A percentile compares a stretch with the other conserved stretches of the same genome.
These are phyloP conservation scores for Asterophora parasitica DNA, from an alignment of 768 basidiomycete species.

Conservation along the genomic window DNA sequence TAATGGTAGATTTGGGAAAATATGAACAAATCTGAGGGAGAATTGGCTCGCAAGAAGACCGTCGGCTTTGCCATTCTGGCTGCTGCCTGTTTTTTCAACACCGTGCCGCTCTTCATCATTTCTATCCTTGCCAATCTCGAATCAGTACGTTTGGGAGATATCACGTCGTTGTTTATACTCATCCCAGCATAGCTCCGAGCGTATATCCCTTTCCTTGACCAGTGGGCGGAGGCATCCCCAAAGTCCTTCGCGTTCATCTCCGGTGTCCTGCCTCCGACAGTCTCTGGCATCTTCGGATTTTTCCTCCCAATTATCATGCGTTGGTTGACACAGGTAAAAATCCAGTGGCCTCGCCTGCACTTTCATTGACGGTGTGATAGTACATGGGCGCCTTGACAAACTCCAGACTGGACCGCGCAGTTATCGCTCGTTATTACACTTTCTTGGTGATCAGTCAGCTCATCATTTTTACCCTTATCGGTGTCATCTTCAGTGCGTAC, in stretches of 20 bases:
- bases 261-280: constrained; percentile 88
- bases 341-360: constrained; percentile 50
- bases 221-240: constrained; percentile 62
- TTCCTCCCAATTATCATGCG: constrained; percentile 92
- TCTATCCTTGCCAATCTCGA: constrained; percentile 90
- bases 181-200: constrained; percentile 43
- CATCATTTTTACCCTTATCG: constrained; percentile 90
- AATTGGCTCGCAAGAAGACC: constrained; percentile 59
- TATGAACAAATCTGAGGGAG: constrained; percentile 66
- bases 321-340: constrained; percentile 62
- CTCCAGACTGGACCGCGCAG: constrained; percentile 82
- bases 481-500: constrained; percentile 87
- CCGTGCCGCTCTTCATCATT: constrained; percentile 84
- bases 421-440: constrained; percentile 87
- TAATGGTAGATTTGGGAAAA: constrained; percentile 79
- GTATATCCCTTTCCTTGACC: constrained; percentile 72
- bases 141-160: constrained; percentile 41
- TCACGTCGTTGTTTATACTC: constrained; percentile 5
- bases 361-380: constrained; percentile 53
- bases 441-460: constrained; percentile 94
- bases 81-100: constrained; percentile 90
- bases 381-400: constrained; percentile 61
- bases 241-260: constrained; percentile 78
- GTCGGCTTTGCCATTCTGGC: constrained; percentile 78
- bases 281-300: constrained; percentile 86